A percentile compares a stretch with the other conserved stretches of the same genome.
Conservation (phyloP, 1,284 basidiomycete genomes). For the Boletus albobrunnescens region DNA sequence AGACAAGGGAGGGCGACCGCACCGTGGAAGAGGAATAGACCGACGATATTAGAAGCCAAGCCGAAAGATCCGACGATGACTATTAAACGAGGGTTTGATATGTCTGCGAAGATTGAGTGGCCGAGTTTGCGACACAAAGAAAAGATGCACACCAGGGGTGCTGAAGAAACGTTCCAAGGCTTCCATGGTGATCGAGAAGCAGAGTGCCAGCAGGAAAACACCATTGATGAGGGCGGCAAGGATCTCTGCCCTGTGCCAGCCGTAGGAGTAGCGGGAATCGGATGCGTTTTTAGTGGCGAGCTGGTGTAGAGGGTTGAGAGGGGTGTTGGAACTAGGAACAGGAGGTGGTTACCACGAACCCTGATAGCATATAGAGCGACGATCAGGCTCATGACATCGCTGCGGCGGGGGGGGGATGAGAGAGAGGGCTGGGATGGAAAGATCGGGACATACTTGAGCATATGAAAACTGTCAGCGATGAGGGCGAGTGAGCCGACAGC, state of each 20-base stretch:
- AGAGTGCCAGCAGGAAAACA: conserved; percentile 92
- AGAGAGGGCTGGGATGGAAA: background rate
- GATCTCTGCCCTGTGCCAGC: conserved; percentile 99
- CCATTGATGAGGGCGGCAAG: conserved; percentile 94
- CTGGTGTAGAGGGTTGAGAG: conserved; percentile 34
- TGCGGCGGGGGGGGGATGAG: conserved; percentile 35
- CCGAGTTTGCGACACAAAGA: conserved; percentile 2
- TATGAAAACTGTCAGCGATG: conserved; percentile 97
- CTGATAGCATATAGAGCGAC: conserved; percentile 98
- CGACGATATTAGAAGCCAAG: conserved; percentile 88
- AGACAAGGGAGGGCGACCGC: conserved; percentile 23
- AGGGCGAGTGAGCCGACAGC: conserved; percentile 92
- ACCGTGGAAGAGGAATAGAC: conserved; percentile 95
- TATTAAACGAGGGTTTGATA: conserved; percentile 83
- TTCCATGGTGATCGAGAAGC: conserved; percentile 93
- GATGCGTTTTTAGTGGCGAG: conserved; percentile 49
- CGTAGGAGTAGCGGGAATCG: conserved; percentile 77
- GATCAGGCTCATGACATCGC: conserved; percentile 91
- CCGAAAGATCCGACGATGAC: conserved; percentile 90
- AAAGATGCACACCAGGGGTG: conserved; percentile 58
- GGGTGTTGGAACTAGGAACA: conserved; percentile 1
- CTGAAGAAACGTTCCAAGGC: conserved; percentile 89
- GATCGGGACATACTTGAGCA: conserved; percentile 77
- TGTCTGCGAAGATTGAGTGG: conserved; percentile 53
- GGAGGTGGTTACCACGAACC: conserved; percentile 43